phyloP scores from a whole-genome alignment of 805 yeast genomes.

The Candida endomychidarum region DNA sequence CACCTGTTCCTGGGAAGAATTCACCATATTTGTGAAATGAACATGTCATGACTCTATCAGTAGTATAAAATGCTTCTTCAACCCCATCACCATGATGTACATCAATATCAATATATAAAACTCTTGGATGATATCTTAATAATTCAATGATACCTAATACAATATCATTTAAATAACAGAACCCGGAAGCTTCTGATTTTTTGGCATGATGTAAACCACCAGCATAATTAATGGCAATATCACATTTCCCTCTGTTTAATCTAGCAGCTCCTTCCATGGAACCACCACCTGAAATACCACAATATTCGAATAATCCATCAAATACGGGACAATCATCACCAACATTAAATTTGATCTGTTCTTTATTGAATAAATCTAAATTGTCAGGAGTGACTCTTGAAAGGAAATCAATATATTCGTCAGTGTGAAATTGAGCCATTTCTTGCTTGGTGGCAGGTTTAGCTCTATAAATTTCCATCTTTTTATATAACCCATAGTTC shows the following conservation, averaged over 20 bases:
- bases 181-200: slow-evolving; percentile 92
- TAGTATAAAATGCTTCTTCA: slow-evolving; percentile 93
- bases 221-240: slow-evolving; percentile 93
- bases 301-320: slow-evolving; percentile 92
- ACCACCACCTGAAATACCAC: slow-evolving; percentile 90
- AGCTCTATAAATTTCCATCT: slow-evolving; percentile 96
- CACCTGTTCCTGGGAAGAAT: slow-evolving; percentile 97
- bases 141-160: slow-evolving; percentile 86
- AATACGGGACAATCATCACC: slow-evolving; percentile 97
- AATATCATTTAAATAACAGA: slow-evolving; percentile 93
- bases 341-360: slow-evolving; percentile 88
- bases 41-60: slow-evolving; percentile 95
- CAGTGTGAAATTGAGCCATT: slow-evolving; percentile 97
- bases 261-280: slow-evolving; percentile 92
- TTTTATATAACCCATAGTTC: slow-evolving; percentile 94
- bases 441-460: slow-evolving; percentile 98
- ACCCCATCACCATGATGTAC: slow-evolving; percentile 99
- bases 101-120: slow-evolving; percentile 90
- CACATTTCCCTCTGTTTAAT: slow-evolving; percentile 82
- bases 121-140: slow-evolving; percentile 87
- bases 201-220: slow-evolving; percentile 99
- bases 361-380: slow-evolving; percentile 80
- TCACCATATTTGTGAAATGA: slow-evolving; percentile 96
- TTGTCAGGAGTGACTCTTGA: slow-evolving; percentile 92
- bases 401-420: slow-evolving; percentile 91